Evolutionary conservation across 1,139 yeast genomes (phyloP), one percentile per base, ranked within the genome.

Genomic region (Magnusiomyces ingens): DNA sequence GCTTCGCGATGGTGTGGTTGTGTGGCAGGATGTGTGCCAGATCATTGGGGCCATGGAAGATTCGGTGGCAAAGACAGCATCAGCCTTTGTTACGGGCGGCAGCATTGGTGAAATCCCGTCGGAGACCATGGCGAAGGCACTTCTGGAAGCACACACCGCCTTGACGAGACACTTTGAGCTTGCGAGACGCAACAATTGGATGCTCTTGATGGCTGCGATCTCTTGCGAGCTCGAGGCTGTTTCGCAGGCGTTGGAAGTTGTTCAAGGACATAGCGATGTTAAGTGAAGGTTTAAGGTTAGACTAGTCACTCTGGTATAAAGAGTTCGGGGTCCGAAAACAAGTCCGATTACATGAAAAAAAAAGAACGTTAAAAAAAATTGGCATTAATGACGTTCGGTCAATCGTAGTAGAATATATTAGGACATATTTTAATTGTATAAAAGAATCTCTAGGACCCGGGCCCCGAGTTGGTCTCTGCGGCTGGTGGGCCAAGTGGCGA

Each of bases 171-270:
- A 41, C 17, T 26, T 47, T 35, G 49, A 47, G 15, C 19, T 47
- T 13, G 51, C 48, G 6, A n/a, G 29, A 10, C n/a, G 19, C 8
- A 26, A 44, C 12, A 42, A 49, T 21, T 49, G 51, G 51, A 19
- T 46, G 2, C 22, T 49, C 13, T 21, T 49, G 21, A n/a, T 21
- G 4, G 43, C 42, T 2, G 51, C 51, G 18, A 49, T 49, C 13
- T 49, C 51, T 42, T 36, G 29, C 11, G 51, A 49, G 21, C 18
- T 49, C 6, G 43, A 49, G 35, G 51, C 51, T 10, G 22, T 32
- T 12, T 17, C n/a, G 2, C 18, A 26, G n/a, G 51, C 48, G 4
- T 26, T 49, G 15, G 26, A 35, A 13, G 37, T 43, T 5, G 22
- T 49, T 10, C 42, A 47, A 38, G 26, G 15, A 4, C 17, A 21